Evolutionary conservation across 257 asterid species (phyloP).

Genomic region (Cinchona pubescens): DNA sequence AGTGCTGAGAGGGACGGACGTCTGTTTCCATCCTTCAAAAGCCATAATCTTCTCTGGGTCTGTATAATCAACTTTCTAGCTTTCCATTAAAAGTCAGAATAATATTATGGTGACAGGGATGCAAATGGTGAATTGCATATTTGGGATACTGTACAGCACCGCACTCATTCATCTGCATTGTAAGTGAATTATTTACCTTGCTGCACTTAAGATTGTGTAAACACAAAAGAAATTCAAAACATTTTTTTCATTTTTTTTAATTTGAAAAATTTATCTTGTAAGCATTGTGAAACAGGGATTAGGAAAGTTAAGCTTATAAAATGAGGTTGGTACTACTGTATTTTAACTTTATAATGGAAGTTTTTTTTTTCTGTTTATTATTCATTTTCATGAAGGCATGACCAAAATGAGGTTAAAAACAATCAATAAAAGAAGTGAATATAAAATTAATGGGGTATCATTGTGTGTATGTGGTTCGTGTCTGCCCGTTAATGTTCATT

Average conservation of each 20-base stretch:
- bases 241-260: neutral
- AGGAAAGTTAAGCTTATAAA: too few species aligned
- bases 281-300: too few species aligned
- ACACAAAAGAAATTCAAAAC: too few species aligned
- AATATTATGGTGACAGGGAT: conserved; percentile 46
- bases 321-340: too few species aligned
- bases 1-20: conserved; percentile 83
- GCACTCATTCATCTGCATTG: conserved; percentile 80
- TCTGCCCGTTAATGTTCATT: neutral
- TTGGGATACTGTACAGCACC: conserved; percentile 77
- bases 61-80: neutral
- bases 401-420: too few species aligned
- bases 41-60: conserved; percentile 63
- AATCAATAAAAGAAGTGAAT: too few species aligned
- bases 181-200: conserved; percentile 2
- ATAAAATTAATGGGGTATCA: neutral
- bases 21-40: conserved; percentile 73
- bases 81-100: too few species aligned
- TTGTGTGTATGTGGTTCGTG: too few species aligned
- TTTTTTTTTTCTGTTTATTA: too few species aligned
- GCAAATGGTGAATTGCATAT: conserved; percentile 87
- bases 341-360: too few species aligned
- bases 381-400: too few species aligned
- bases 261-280: too few species aligned
- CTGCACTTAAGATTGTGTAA: neutral